Conservation (phyloP, 148 eudicot genomes). For the Rhododendron griersonianum region DNA sequence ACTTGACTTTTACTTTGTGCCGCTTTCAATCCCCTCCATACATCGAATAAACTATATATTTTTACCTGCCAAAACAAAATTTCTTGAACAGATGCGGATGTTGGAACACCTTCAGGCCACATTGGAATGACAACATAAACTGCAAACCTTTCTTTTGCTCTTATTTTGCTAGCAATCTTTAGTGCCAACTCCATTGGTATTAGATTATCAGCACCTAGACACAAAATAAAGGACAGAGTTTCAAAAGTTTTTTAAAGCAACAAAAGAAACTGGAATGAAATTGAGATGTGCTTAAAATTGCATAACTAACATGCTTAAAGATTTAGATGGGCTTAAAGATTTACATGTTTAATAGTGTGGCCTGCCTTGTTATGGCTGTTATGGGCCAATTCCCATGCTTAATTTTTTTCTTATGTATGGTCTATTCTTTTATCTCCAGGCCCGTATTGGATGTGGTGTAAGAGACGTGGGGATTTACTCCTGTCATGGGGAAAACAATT, state of each 20-base stretch:
- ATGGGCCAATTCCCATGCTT: too few relatives aligned
- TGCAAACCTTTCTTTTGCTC: constrained; percentile 48
- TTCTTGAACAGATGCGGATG: constrained; percentile 44
- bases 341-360: too few relatives aligned
- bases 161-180: constrained; percentile 56
- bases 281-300: background rate
- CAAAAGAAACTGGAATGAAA: background rate
- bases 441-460: too few relatives aligned
- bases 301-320: background rate
- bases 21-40: background rate
- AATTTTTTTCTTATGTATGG: too few relatives aligned
- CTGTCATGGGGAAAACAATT: too few relatives aligned
- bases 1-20: background rate
- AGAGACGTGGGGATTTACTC: too few relatives aligned
- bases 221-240: background rate
- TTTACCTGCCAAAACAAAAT: constrained; percentile 52
- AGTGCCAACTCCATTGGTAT: constrained; percentile 68
- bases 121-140: constrained; percentile 55
- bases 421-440: too few relatives aligned
- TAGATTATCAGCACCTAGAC: constrained; percentile 54
- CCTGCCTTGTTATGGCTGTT: too few relatives aligned
- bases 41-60: background rate
- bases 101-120: constrained; percentile 59
- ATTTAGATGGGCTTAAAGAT: background rate
- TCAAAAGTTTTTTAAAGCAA: background rate